phyloP scores from a whole-genome alignment of 192 early-diverging fungal species.

The Entomortierella lignicola region DNA sequence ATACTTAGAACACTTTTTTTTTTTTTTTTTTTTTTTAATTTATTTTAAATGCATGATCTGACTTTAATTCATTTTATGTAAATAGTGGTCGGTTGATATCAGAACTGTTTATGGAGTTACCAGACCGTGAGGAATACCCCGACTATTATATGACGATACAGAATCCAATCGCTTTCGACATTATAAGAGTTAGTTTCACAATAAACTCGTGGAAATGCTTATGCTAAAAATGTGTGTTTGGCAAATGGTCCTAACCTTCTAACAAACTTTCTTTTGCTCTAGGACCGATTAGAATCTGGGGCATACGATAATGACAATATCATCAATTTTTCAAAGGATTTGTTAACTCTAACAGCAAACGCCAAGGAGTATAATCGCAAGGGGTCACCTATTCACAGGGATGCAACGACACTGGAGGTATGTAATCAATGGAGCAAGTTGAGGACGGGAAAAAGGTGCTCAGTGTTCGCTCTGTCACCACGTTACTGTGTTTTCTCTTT shows the following conservation, averaged over 20 bases:
- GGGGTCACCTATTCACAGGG: constrained; percentile 52
- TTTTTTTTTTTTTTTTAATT: background rate
- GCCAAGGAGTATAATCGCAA: constrained; percentile 55
- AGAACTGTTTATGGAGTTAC: constrained; percentile 86
- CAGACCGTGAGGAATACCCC: constrained; percentile 80
- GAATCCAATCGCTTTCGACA: constrained; percentile 43
- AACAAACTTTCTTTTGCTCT: background rate
- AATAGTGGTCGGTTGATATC: constrained; percentile 68
- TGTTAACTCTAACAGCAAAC: constrained; percentile 42
- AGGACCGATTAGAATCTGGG: constrained; percentile 32
- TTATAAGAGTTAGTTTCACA: constrained; percentile 28
- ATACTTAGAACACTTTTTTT: background rate
- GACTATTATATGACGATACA: constrained; percentile 77
- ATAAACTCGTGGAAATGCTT: too few species aligned
- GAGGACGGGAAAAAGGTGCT: background rate
- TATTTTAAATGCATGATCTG: too few species aligned
- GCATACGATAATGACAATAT: constrained; percentile 35
- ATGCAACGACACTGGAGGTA: constrained; percentile 51
- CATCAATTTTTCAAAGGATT: constrained; percentile 28
- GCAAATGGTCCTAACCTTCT: background rate
- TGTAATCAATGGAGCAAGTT: background rate
- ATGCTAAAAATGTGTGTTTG: too few species aligned
- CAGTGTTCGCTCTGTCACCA: background rate
- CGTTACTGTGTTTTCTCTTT: background rate
- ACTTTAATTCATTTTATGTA: too few species aligned